Conservation (phyloP, 495 filamentous ascomycete genomes). For the Penicillium chermesinum region DNA sequence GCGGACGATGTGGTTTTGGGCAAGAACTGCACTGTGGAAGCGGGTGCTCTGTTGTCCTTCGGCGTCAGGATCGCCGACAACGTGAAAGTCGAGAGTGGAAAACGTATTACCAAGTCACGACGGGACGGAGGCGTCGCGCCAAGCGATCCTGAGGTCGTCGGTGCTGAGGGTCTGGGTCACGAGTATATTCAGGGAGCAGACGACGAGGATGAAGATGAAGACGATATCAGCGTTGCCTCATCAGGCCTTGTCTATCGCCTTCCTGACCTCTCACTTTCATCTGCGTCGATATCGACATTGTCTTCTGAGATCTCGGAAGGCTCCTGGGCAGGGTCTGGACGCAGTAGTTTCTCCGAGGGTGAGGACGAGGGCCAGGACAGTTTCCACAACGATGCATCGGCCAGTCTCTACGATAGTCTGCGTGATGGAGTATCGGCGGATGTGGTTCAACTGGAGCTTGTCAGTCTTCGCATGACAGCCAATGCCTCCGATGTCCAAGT, state of each 20-base stretch:
- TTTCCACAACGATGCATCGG: conserved; percentile 85
- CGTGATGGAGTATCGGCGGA: conserved; percentile 70
- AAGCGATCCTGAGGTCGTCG: conserved; percentile 47
- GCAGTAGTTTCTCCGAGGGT: conserved; percentile 54
- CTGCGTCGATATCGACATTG: conserved; percentile 72
- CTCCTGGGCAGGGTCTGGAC: conserved; percentile 47
- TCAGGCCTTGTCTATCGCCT: conserved; percentile 66
- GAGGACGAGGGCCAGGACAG: conserved; percentile 54
- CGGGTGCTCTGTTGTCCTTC: conserved; percentile 75
- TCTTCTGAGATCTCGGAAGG: conserved; percentile 46
- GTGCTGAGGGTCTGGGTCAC: conserved; percentile 41
- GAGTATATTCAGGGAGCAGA: conserved; percentile 48
- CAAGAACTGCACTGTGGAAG: conserved; percentile 58
- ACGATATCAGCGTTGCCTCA: conserved; percentile 39
- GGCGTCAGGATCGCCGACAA: conserved; percentile 65
- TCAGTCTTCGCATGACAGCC: conserved; percentile 76
- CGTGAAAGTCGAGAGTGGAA: conserved; percentile 45
- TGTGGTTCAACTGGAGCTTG: conserved; percentile 84
- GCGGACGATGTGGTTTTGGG: conserved; percentile 67
- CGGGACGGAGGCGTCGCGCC: conserved; percentile 41
- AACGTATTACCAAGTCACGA: conserved; percentile 52
- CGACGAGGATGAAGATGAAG: conserved; percentile 46
- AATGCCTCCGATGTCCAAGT: conserved; percentile 87
- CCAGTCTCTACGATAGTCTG: conserved; percentile 78
- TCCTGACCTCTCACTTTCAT: conserved; percentile 61